A percentile compares a stretch with the other conserved stretches of the same genome.
phyloP scores from a whole-genome alignment of 2,329 filamentous ascomycete species.

The Fusarium sp. region DNA sequence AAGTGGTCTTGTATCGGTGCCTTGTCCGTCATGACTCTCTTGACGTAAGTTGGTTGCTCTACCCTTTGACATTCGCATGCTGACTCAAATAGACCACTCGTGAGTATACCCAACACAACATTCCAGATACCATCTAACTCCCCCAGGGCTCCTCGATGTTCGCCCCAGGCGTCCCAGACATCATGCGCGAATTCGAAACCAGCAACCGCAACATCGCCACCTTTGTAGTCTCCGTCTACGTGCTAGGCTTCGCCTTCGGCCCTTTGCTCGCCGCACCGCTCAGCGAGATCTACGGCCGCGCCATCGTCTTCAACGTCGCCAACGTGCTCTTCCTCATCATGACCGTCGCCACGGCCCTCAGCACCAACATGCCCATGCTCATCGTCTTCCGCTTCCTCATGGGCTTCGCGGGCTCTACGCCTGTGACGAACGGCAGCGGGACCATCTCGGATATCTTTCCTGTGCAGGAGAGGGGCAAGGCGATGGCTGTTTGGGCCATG shows the following conservation, averaged over 20 bases:
- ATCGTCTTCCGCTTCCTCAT: conserved; percentile 72
- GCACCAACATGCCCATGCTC: conserved; percentile 72
- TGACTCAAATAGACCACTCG: conserved; percentile 42
- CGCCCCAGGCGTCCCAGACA: conserved; percentile 57
- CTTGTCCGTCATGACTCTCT: conserved; percentile 49
- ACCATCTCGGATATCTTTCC: conserved; percentile 74
- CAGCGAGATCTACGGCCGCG: conserved; percentile 71
- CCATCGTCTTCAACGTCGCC: conserved; percentile 49
- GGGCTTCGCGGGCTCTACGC: conserved; percentile 70
- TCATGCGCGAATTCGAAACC: conserved; percentile 60
- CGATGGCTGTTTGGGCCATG: conserved; percentile 74
- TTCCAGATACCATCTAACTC: conserved; percentile 2
- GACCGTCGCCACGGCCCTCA: conserved; percentile 55
- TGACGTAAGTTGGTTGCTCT: conserved; percentile 39
- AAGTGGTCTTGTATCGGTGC: conserved; percentile 53
- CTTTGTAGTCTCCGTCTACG: conserved; percentile 60
- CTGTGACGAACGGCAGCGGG: conserved; percentile 75
- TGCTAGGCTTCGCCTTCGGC: conserved; percentile 67
- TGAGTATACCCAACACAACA: neutral
- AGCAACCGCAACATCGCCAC: conserved; percentile 54
- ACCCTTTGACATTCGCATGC: neutral
- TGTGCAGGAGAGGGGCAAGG: conserved; percentile 69
- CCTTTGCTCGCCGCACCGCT: conserved; percentile 74
- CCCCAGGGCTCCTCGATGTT: conserved; percentile 49
- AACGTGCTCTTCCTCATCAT: conserved; percentile 72